A percentile compares a stretch with the other conserved stretches of the same genome.
Conservation (phyloP, 2,329 filamentous ascomycete genomes). For the Akanthomyces muscarius region DNA sequence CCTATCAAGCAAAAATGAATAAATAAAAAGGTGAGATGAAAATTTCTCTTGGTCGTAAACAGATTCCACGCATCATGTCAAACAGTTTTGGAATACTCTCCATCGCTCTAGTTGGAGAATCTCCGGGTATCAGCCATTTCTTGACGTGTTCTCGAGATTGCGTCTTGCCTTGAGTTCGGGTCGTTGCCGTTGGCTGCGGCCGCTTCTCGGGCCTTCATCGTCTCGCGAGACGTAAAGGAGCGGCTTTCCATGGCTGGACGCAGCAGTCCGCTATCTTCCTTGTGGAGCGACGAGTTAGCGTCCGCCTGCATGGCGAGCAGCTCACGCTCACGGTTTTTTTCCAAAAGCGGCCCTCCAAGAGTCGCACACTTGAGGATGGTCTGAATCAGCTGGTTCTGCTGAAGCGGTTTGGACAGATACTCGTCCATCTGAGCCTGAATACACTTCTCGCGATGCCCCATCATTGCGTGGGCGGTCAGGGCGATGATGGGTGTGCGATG, state of each 20-base stretch:
- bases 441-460: slow-evolving; percentile 96
- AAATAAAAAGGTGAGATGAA: slow-evolving; percentile 10
- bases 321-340: slow-evolving; percentile 66
- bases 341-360: slow-evolving; percentile 75
- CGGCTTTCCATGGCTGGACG: slow-evolving; percentile 50
- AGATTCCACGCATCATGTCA: slow-evolving; percentile 14
- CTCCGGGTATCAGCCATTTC: slow-evolving; percentile 17
- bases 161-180: slow-evolving; percentile 39
- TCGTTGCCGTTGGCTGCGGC: slow-evolving; percentile 56
- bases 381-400: slow-evolving; percentile 96
- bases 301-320: slow-evolving; percentile 49
- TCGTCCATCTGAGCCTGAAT: slow-evolving; percentile 99
- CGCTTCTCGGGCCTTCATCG: slow-evolving; percentile 47
- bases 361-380: slow-evolving; percentile 96
- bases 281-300: slow-evolving; percentile 41
- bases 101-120: slow-evolving; percentile 10
- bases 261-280: slow-evolving; percentile 35
- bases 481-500: slow-evolving; percentile 93
- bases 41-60: slow-evolving; percentile 15
- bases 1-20: slow-evolving; percentile 17
- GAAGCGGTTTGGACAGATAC: slow-evolving; percentile 92
- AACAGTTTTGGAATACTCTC: slow-evolving; percentile 14
- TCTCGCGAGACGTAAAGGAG: slow-evolving; percentile 66
- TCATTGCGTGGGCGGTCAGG: slow-evolving; percentile 95
- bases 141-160: slow-evolving; percentile 44